These are phyloP conservation scores for Avena eriantha DNA, from an alignment of 176 grass and related monocot genomes.

Conservation along the genomic window DNA sequence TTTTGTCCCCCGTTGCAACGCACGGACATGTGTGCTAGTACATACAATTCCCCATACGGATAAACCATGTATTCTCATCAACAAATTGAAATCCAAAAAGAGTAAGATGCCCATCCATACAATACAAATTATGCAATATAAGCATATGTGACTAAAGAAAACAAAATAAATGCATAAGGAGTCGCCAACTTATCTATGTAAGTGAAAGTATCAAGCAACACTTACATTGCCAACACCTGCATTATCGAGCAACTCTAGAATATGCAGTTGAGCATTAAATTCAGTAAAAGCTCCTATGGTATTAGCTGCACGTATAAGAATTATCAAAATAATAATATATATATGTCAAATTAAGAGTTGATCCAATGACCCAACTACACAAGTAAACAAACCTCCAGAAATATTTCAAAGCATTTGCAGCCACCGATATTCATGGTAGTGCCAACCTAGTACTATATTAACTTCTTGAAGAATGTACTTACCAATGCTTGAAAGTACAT, in stretches of 20 bases:
- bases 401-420: background rate
- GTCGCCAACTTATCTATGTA: background rate
- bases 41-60: background rate
- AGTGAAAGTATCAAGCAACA: slow-evolving; percentile 18
- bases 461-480: slow-evolving; percentile 47
- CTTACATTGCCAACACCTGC: slow-evolving; percentile 49
- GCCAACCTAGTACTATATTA: background rate
- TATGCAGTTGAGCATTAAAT: slow-evolving; percentile 95
- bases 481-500: slow-evolving; percentile 91
- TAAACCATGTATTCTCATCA: background rate
- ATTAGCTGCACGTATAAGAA: slow-evolving; percentile 70
- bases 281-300: slow-evolving; percentile 64
- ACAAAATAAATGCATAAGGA: background rate
- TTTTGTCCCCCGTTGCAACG: no score
- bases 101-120: background rate
- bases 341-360: slow-evolving; percentile 10
- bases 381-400: background rate
- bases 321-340: slow-evolving; percentile 34
- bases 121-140: background rate
- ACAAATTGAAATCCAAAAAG: background rate
- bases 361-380: background rate
- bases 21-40: no score
- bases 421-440: background rate
- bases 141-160: background rate
- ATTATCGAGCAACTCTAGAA: slow-evolving; percentile 96